These are phyloP conservation scores for Phytophthora megakarya DNA, from an alignment of 352 stramenopile species.

Conservation along the genomic window DNA sequence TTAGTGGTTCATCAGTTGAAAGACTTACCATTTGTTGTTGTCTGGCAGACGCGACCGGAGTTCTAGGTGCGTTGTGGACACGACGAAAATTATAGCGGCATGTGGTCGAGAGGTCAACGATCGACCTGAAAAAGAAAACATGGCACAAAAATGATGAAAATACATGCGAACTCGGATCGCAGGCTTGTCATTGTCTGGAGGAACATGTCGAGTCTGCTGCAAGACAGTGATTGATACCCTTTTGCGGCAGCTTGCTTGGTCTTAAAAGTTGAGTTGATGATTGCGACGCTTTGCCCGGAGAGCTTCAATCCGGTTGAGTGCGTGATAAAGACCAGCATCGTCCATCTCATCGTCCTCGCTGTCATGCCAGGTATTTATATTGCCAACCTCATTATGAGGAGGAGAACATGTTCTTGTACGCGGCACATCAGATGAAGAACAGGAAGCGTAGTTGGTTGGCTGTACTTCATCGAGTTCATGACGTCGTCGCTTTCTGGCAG, in stretches of 20 bases:
- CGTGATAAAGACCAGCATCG: conserved; percentile 30
- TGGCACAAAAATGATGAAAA: conserved; percentile 39
- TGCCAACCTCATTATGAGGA: not conserved
- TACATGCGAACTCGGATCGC: conserved; percentile 26
- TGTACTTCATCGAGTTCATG: not conserved
- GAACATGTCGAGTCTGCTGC: conserved; percentile 2
- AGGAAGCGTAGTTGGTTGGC: not conserved
- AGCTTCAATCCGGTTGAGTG: conserved; percentile 48
- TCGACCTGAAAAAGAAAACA: conserved; percentile 33
- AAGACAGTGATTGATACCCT: conserved; percentile 6
- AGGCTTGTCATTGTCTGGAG: conserved; percentile 20
- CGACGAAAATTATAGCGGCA: conserved; percentile 27
- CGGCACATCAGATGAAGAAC: not conserved
- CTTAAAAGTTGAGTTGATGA: conserved; percentile 12
- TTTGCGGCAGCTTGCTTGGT: conserved; percentile 15
- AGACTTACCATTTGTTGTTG: conserved; percentile 16
- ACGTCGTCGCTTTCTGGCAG: conserved; percentile 23
- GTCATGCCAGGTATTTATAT: conserved; percentile 4
- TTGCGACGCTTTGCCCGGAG: conserved; percentile 52
- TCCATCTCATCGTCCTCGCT: conserved; percentile 21
- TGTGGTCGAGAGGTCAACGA: conserved; percentile 12
- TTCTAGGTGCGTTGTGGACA: conserved; percentile 23
- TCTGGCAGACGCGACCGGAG: conserved; percentile 37
- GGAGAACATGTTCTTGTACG: not conserved
- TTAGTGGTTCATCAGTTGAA: not conserved